A percentile compares a stretch with the other conserved stretches of the same genome.
These are phyloP conservation scores for Betula pendula DNA, from an alignment of 306 rosid genomes.

Conservation along the genomic window DNA sequence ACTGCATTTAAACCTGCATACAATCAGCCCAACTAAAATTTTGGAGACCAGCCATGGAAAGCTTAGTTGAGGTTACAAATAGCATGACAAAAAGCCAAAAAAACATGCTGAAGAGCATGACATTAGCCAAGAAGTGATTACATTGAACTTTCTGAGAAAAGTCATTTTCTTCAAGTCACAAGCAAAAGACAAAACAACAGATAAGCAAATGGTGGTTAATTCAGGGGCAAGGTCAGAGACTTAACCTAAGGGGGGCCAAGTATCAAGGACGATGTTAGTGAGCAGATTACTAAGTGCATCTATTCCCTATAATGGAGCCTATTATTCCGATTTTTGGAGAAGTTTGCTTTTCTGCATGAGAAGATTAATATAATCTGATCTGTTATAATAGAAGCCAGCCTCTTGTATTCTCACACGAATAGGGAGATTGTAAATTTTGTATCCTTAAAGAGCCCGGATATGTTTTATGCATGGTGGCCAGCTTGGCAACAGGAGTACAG, in stretches of 20 bases:
- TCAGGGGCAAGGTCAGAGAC: not conserved
- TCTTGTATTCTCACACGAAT: no score
- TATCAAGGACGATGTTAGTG: not conserved
- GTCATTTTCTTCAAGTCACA: not conserved
- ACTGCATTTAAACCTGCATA: not conserved
- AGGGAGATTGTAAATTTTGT: no score
- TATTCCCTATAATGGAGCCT: not conserved
- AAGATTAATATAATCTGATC: no score
- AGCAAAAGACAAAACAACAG: not conserved
- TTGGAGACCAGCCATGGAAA: not conserved
- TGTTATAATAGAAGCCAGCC: no score
- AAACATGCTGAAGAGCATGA: not conserved
- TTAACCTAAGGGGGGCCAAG: not conserved
- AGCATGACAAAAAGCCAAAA: not conserved
- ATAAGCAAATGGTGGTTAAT: not conserved
- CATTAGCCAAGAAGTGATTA: not conserved
- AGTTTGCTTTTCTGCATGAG: no score
- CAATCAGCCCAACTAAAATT: not conserved
- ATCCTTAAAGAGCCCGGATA: no score
- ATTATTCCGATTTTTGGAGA: no score
- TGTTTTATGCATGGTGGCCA: not conserved
- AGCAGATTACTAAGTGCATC: not conserved
- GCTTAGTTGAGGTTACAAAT: not conserved
- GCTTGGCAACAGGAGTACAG: not conserved
- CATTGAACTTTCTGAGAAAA: not conserved